Evolutionary conservation across 345 rosid species (phyloP), one percentile per base, ranked within the genome.

Genomic region (Durio zibethinus): DNA sequence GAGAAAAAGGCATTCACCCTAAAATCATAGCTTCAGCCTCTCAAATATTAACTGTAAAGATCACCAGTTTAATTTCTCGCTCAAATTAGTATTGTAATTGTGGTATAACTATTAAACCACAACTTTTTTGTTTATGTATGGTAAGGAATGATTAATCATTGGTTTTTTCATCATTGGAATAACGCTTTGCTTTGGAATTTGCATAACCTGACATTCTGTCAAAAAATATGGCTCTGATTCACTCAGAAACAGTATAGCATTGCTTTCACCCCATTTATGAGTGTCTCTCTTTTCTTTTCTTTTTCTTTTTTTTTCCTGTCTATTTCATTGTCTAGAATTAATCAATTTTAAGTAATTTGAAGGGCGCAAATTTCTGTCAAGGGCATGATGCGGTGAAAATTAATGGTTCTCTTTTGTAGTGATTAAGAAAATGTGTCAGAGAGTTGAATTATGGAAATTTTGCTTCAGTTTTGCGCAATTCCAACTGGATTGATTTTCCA

Each of bases 21-120:
- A 42, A 42, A 52, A 63, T 74, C 21, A 31, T 62, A 15, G 7
- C 21, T 62, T 73, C 61, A 9, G 59, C 73, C 52, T 36, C 25
- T 47, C 35, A 21, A 74, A 68, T 45, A 6, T 40, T 77, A 23
- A 23, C 10, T 45, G 61, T 53, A 70, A 57, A 18, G 59, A 56
- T 31, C 53, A 67, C 69, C 70, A 54, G n/a, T 50, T 50, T 50
- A 16, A 5, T 35, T 73, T 71, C 31, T 76, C 62, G 21, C 29
- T 57, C 73, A 69, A 82, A 65, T 80, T 62, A 31, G 67, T 31
- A 33, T 15, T 62, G 40, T 31, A 62, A 62, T 62, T 68, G 79
- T 72, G 72, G 65, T 27, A 42, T 72, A 81, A 73, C 82, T 47
- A 78, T 76, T 80, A 75, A 78, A 62, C 40, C 59, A 11, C 62